A percentile compares a stretch with the other conserved stretches of the same genome.
Evolutionary conservation across 2,329 filamentous ascomycete genomes (phyloP).

Genomic region (Thielaviopsis musarum): DNA sequence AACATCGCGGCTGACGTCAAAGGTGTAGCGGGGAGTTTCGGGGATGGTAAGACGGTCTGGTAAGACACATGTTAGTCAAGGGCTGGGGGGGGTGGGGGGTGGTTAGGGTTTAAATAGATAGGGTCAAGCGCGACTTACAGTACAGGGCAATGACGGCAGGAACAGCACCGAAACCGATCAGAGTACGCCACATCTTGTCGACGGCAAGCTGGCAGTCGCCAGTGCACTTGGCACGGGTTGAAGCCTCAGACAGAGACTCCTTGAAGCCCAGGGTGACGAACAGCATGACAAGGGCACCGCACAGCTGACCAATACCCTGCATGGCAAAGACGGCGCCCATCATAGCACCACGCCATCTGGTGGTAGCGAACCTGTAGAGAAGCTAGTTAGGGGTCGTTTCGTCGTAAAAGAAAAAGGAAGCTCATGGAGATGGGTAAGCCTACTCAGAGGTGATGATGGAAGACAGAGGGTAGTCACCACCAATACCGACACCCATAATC

Average conservation of each 20-base stretch:
- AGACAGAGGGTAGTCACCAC: conserved; percentile 58
- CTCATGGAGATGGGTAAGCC: conserved; percentile 13
- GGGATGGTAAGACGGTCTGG: conserved; percentile 57
- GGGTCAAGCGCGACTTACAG: conserved; percentile 24
- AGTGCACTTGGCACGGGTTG: conserved; percentile 35
- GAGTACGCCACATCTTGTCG: conserved; percentile 74
- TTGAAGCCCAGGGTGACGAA: conserved; percentile 60
- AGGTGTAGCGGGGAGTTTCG: conserved; percentile 77
- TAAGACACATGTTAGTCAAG: background rate
- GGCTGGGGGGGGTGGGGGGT: background rate
- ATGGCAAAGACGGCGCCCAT: conserved; percentile 77
- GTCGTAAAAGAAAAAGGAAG: too few relatives aligned
- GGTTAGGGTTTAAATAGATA: background rate
- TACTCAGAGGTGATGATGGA: conserved; percentile 74
- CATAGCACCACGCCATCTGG: conserved; percentile 74
- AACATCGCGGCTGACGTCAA: conserved; percentile 60
- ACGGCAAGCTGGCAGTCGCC: conserved; percentile 29
- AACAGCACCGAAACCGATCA: conserved; percentile 68
- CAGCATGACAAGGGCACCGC: conserved; percentile 57
- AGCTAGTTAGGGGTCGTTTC: background rate
- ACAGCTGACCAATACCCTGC: conserved; percentile 70
- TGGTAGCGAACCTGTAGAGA: conserved; percentile 44
- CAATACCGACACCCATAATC: conserved; percentile 38
- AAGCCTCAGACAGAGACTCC: conserved; percentile 36
- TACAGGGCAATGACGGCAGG: conserved; percentile 70